These are phyloP conservation scores for Funneliformis caledonium DNA, from an alignment of 371 early-diverging fungal genomes.

Conservation along the genomic window DNA sequence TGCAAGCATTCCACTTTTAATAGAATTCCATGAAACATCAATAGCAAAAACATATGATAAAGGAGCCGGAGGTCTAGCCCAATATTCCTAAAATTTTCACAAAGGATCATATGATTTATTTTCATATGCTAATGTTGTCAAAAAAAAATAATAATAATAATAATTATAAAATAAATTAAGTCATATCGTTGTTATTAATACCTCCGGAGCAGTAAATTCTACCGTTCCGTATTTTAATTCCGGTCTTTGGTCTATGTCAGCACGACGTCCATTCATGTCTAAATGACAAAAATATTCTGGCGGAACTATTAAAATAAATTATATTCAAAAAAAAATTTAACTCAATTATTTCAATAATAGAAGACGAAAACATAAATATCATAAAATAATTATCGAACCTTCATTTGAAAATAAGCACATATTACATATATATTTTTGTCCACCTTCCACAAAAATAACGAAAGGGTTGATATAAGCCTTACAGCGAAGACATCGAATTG, in stretches of 20 bases:
- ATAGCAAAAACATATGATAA: constrained; percentile 86
- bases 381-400: constrained; percentile 47
- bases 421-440: constrained; percentile 90
- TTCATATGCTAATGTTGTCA: background rate
- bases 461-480: constrained; percentile 93
- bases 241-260: constrained; percentile 86
- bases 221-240: constrained; percentile 88
- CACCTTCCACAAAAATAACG: constrained; percentile 86
- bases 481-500: constrained; percentile 91
- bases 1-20: constrained; percentile 82
- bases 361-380: background rate
- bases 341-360: background rate
- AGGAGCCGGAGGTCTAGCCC: constrained; percentile 69
- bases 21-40: constrained; percentile 87
- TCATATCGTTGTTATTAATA: constrained; percentile 41
- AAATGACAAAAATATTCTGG: constrained; percentile 89
- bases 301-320: constrained; percentile 56
- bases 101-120: background rate
- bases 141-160: background rate
- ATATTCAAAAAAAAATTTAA: constrained; percentile 34
- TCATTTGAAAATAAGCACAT: constrained; percentile 88
- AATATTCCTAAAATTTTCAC: constrained; percentile 53
- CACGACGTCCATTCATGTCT: constrained; percentile 88
- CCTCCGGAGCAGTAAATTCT: constrained; percentile 89
- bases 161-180: background rate